These are phyloP conservation scores for Phytophthora brassicae DNA, from an alignment of 352 stramenopile genomes.

Conservation along the genomic window DNA sequence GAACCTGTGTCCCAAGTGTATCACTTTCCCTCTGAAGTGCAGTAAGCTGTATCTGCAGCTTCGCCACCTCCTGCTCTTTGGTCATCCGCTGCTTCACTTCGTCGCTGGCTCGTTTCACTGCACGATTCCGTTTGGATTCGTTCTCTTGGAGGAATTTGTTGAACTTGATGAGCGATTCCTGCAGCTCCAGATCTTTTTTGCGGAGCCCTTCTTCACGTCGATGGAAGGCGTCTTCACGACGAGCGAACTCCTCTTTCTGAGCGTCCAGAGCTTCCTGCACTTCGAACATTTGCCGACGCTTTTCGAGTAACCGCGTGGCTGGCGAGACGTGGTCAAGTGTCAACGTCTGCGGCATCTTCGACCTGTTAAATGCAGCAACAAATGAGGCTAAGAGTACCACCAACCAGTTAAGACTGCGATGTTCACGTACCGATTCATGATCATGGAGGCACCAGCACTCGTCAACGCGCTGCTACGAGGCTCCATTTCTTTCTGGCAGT, in stretches of 20 bases:
- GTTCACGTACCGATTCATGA: slow-evolving; percentile 57
- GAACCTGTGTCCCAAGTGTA: slow-evolving; percentile 61
- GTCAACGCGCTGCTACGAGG: slow-evolving; percentile 53
- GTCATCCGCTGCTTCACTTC: slow-evolving; percentile 90
- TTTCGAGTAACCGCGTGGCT: slow-evolving; percentile 92
- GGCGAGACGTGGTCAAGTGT: slow-evolving; percentile 93
- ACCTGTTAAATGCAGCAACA: not conserved
- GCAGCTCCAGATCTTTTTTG: slow-evolving; percentile 94
- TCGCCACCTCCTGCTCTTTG: slow-evolving; percentile 88
- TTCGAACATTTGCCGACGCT: slow-evolving; percentile 95
- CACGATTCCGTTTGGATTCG: slow-evolving; percentile 93
- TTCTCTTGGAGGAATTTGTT: slow-evolving; percentile 96
- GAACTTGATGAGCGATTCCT: slow-evolving; percentile 96
- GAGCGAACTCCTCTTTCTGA: slow-evolving; percentile 93
- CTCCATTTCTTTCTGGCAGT: no score
- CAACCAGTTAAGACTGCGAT: not conserved
- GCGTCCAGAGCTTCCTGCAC: slow-evolving; percentile 92
- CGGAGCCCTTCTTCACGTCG: slow-evolving; percentile 91
- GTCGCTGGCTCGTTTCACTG: slow-evolving; percentile 90
- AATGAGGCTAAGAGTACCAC: not conserved
- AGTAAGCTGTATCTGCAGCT: slow-evolving; percentile 73
- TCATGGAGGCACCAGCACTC: slow-evolving; percentile 65
- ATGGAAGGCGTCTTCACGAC: slow-evolving; percentile 90
- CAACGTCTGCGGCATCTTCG: slow-evolving; percentile 86
- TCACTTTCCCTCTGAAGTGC: slow-evolving; percentile 69